These are phyloP conservation scores for Helicostylum pulchrum DNA, from an alignment of 192 early-diverging fungal genomes.

Conservation along the genomic window DNA sequence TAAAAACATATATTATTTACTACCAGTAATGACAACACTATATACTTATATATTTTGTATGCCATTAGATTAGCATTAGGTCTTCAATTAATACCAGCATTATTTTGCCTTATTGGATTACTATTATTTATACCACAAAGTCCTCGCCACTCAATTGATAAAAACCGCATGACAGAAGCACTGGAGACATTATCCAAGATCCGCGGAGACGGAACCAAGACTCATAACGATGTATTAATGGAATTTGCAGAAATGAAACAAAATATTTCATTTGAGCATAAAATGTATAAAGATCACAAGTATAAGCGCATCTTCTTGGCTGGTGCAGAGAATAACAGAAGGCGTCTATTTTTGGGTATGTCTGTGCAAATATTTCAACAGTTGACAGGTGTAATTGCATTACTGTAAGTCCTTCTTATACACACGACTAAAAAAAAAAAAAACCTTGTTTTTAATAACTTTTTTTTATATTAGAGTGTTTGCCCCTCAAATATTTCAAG, in stretches of 20 bases:
- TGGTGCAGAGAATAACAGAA: constrained; percentile 48
- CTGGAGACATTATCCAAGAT: constrained; percentile 50
- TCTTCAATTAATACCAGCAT: constrained; percentile 75
- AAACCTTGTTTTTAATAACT: constrained; percentile 35
- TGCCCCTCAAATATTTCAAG: constrained; percentile 52
- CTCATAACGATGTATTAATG: constrained; percentile 43
- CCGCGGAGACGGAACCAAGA: constrained; percentile 47
- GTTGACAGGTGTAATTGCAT: constrained; percentile 72
- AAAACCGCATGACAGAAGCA: constrained; percentile 54
- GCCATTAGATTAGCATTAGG: constrained; percentile 74
- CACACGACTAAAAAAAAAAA: constrained; percentile 50
- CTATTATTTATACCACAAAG: constrained; percentile 67
- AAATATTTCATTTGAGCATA: constrained; percentile 48
- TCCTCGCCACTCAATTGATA: constrained; percentile 66
- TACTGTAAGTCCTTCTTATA: constrained; percentile 49
- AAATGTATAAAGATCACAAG: constrained; percentile 20
- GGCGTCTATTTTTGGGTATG: constrained; percentile 53
- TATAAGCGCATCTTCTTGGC: constrained; percentile 36
- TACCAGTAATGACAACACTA: background rate
- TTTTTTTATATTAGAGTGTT: constrained; percentile 34
- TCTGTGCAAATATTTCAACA: constrained; percentile 69
- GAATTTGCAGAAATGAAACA: constrained; percentile 62
- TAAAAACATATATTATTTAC: too few relatives aligned
- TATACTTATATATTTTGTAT: background rate
- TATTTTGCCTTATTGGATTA: constrained; percentile 64